Conservation (phyloP, 352 stramenopile genomes). For the Chrysophaeum taylorii region DNA sequence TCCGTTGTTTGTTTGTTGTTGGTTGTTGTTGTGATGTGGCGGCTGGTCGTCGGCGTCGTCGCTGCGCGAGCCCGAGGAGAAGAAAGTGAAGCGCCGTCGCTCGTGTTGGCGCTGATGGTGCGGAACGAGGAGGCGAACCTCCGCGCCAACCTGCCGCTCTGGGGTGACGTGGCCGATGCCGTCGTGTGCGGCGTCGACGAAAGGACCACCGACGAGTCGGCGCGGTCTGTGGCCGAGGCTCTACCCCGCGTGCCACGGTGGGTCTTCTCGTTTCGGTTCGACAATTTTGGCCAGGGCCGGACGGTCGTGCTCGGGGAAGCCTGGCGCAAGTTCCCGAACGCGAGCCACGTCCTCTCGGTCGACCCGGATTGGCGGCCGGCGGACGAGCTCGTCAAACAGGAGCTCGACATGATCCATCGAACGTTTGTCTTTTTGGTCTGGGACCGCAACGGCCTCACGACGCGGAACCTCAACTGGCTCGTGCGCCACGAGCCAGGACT, state of each 20-base stretch:
- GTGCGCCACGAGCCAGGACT: constrained; percentile 21
- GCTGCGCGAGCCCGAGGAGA: no score
- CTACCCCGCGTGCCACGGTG: not conserved
- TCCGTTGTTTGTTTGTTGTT: no score
- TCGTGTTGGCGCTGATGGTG: constrained; percentile 18
- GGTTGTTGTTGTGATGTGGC: no score
- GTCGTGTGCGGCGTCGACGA: constrained; percentile 30
- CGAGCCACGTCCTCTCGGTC: constrained; percentile 27
- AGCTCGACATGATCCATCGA: constrained; percentile 24
- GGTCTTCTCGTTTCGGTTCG: constrained; percentile 32
- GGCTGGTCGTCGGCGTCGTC: no score
- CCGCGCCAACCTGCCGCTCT: constrained; percentile 24
- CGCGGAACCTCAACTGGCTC: constrained; percentile 22
- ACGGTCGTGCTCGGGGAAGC: constrained; percentile 28
- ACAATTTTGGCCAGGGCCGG: constrained; percentile 26
- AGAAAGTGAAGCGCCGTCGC: no score
- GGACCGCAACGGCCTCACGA: constrained; percentile 33
- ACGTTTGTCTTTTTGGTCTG: constrained; percentile 33
- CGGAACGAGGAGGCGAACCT: constrained; percentile 27
- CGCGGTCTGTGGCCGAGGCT: constrained; percentile 8
- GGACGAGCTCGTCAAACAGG: constrained; percentile 17
- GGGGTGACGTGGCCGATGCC: constrained; percentile 21
- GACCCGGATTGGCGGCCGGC: constrained; percentile 34
- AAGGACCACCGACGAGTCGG: constrained; percentile 25
- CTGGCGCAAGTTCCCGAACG: constrained; percentile 28